A percentile compares a stretch with the other conserved stretches of the same genome.
phyloP scores from a whole-genome alignment of 23 red algal genomes.

The Agarophyton chilense region DNA sequence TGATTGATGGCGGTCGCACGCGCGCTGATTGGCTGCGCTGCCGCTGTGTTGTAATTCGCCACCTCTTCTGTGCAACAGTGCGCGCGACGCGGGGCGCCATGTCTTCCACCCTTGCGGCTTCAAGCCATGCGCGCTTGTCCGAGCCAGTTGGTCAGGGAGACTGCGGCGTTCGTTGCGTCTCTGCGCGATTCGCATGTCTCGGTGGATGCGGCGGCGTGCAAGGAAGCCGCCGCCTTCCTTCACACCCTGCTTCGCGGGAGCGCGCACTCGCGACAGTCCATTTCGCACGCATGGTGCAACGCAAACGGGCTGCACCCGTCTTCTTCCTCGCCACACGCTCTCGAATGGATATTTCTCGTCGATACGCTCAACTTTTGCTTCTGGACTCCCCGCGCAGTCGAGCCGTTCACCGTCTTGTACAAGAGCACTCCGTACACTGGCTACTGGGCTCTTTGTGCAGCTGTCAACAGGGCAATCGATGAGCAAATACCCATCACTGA shows the following conservation, averaged over 20 bases:
- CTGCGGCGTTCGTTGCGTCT: slow-evolving; percentile 1
- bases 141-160: slow-evolving; percentile 3
- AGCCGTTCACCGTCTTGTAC: slow-evolving; percentile 25
- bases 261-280: not conserved
- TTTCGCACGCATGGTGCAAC: slow-evolving; percentile 32
- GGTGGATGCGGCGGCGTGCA: slow-evolving; percentile 14
- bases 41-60: not conserved
- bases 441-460: slow-evolving; percentile 56
- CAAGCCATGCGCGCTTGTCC: not conserved
- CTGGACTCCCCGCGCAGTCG: not conserved
- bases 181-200: not conserved
- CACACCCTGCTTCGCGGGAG: not conserved
- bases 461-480: slow-evolving; percentile 38
- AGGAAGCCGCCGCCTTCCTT: slow-evolving; percentile 20
- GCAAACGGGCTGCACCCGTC: slow-evolving; percentile 56
- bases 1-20: not conserved
- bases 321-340: not conserved
- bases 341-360: slow-evolving; percentile 49
- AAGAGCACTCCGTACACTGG: slow-evolving; percentile 7
- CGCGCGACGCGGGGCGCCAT: too few species aligned
- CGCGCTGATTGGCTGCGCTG: slow-evolving; percentile 7
- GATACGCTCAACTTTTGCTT: slow-evolving; percentile 66
- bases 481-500: slow-evolving; percentile 50
- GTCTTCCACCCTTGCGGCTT: too few species aligned
- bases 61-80: not conserved